These are phyloP conservation scores for Trichoderma sp. DNA, from an alignment of 2,329 filamentous ascomycete species.

Conservation along the genomic window DNA sequence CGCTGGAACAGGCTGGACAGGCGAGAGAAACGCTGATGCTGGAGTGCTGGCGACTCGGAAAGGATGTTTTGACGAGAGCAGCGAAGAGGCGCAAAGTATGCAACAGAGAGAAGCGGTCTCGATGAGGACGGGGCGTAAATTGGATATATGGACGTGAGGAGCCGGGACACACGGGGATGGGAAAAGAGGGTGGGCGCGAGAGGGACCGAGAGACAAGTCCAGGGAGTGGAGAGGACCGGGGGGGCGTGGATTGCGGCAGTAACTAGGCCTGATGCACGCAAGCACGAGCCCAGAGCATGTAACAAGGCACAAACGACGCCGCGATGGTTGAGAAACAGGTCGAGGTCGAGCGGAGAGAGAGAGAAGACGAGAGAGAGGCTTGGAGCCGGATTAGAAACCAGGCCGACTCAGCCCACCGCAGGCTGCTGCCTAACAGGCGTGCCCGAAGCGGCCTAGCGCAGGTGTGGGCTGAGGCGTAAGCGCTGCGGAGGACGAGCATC, in stretches of 20 bases:
- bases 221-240: conserved; percentile 13
- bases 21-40: neutral
- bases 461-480: conserved; percentile 26
- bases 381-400: conserved; percentile 26
- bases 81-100: neutral
- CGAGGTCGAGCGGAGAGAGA: neutral
- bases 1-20: neutral
- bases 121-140: conserved; percentile 22
- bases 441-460: conserved; percentile 27
- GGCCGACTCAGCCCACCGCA: conserved; percentile 28
- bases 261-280: neutral
- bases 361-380: neutral
- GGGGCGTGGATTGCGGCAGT: neutral
- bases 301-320: neutral
- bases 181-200: conserved; percentile 3
- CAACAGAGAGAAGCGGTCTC: conserved; percentile 6
- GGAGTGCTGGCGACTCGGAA: conserved; percentile 8
- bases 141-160: conserved; percentile 24
- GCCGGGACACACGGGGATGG: conserved; percentile 17
- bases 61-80: neutral
- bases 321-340: neutral
- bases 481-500: conserved; percentile 26
- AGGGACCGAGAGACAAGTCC: conserved; percentile 4
- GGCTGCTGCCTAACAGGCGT: conserved; percentile 31
- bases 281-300: neutral